Base-by-base conservation (phyloP, 768 basidiomycete species). In the Suillus variegatus region DNA sequence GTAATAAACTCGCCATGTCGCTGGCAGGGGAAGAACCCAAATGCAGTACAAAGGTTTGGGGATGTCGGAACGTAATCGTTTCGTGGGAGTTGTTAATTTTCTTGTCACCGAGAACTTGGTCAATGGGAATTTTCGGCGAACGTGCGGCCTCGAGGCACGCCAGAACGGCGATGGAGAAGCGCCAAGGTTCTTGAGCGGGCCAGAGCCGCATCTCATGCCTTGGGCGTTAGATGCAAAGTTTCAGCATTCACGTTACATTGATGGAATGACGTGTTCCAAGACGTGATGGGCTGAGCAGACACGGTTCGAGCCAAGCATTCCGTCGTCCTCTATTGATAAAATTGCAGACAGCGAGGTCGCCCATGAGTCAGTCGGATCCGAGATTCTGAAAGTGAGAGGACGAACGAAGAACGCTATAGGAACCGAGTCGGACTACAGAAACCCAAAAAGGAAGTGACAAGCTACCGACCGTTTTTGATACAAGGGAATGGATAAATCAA, bases 401-500 rank as follows among this genome's bases (percentile, higher is more conserved):
- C 32, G 32, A 32, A 32, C 32, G 32, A 32, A 32, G 32, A 32
- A 32, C 32, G 32, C 4, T 32, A 32, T 14, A 49, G 51, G 28
- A 3, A 32, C 52, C 28, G 32, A 54, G 28, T 54, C 52, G 52
- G 54, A 65, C 54, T 36, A 72, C 55, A 38, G 9, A 6, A 32
- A 2, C 71, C 69, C 36, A 35, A 72, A 58, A 22, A 2, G 60
- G 72, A 1, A 60, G 3, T 0, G 1, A 55, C 35, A 74, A 74
- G 65, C 61, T 51, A 64, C 1, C 1, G 0, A 6, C 73, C 60
- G 0, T 43, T 60, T 66, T 35, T 4, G 65, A 65, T 10, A 74
- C 65, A 74, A 74, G 41, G 66, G 36, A 63, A 18, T 2, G 40
- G 20, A 66, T 70, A 22, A 74, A 75, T 55, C 14, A 32, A 63